Conservation (phyloP, 2,329 filamentous ascomycete species). For the Cordyceps pruinosa region DNA sequence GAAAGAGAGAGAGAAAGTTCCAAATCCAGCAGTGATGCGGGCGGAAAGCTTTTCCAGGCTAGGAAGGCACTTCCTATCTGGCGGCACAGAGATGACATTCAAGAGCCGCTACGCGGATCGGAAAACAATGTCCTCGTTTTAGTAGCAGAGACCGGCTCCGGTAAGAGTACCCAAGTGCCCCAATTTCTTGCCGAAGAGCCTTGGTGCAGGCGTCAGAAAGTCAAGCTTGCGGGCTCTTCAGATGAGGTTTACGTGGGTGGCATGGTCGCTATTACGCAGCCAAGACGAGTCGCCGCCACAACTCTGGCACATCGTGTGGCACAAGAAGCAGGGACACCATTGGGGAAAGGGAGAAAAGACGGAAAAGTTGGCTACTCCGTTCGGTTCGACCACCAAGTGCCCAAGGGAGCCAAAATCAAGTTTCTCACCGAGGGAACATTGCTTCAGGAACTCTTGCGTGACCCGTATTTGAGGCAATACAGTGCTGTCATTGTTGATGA, state of each 20-base stretch:
- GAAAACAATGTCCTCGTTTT: slow-evolving; percentile 72
- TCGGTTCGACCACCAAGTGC: slow-evolving; percentile 81
- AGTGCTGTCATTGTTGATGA: slow-evolving; percentile 91
- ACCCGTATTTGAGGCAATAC: slow-evolving; percentile 76
- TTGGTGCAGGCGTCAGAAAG: slow-evolving; percentile 64
- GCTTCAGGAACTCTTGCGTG: slow-evolving; percentile 83
- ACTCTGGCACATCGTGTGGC: slow-evolving; percentile 84
- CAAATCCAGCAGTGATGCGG: slow-evolving; percentile 18
- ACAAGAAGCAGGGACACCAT: slow-evolving; percentile 58
- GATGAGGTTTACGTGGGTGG: slow-evolving; percentile 56
- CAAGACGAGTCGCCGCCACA: slow-evolving; percentile 86
- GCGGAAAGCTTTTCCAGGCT: slow-evolving; percentile 32
- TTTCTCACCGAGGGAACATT: slow-evolving; percentile 96
- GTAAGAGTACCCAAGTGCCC: slow-evolving; percentile 93
- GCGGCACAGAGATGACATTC: slow-evolving; percentile 64
- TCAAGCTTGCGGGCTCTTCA: slow-evolving; percentile 35
- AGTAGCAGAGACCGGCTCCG: slow-evolving; percentile 90
- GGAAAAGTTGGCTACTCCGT: slow-evolving; percentile 82
- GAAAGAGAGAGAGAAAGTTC: not conserved
- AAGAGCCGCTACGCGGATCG: slow-evolving; percentile 44
- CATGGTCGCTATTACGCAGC: slow-evolving; percentile 89
- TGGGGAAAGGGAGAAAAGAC: slow-evolving; percentile 34
- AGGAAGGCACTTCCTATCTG: slow-evolving; percentile 76
- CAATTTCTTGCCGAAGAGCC: slow-evolving; percentile 75
- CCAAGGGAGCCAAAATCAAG: slow-evolving; percentile 80